Evolutionary conservation across 2,329 filamentous ascomycete genomes (phyloP).

Genomic region (Colletotrichum sidae): DNA sequence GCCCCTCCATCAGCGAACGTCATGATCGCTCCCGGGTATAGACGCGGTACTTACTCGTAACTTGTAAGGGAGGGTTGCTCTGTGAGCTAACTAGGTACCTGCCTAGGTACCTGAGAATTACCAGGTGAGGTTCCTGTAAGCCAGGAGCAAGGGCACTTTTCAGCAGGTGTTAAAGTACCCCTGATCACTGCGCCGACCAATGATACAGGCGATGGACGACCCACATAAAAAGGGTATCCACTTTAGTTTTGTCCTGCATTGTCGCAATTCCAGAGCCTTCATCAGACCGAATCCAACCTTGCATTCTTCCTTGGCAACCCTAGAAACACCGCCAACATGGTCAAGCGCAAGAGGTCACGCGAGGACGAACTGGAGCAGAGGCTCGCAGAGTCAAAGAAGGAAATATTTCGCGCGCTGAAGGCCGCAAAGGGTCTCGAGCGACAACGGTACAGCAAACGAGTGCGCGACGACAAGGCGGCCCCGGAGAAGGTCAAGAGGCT

Average conservation of each 20-base stretch:
- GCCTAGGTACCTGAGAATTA: neutral
- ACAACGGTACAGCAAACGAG: conserved; percentile 76
- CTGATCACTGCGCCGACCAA: neutral
- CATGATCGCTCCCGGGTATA: conserved; percentile 3
- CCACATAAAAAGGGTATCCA: neutral
- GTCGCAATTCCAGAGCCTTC: neutral
- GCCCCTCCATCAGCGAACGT: conserved; percentile 34
- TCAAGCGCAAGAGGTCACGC: conserved; percentile 67
- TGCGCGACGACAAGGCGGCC: conserved; percentile 59
- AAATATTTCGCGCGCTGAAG: conserved; percentile 76
- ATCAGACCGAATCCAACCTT: neutral
- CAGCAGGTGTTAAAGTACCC: too few relatives aligned
- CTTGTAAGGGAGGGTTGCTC: neutral
- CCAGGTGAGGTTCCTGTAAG: neutral
- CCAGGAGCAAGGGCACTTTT: too few relatives aligned
- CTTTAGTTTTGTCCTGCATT: conserved; percentile 28
- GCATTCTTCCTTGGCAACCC: too few relatives aligned
- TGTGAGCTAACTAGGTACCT: neutral
- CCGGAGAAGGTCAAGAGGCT: conserved; percentile 68
- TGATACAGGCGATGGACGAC: conserved; percentile 18
- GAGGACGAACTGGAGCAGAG: conserved; percentile 60
- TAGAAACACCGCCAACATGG: conserved; percentile 52
- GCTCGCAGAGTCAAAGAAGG: conserved; percentile 67
- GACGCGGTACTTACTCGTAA: too few relatives aligned
- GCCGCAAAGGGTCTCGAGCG: conserved; percentile 81